These are phyloP conservation scores for Calcarisporium arbuscula DNA, from an alignment of 2,329 filamentous ascomycete species.

Conservation along the genomic window DNA sequence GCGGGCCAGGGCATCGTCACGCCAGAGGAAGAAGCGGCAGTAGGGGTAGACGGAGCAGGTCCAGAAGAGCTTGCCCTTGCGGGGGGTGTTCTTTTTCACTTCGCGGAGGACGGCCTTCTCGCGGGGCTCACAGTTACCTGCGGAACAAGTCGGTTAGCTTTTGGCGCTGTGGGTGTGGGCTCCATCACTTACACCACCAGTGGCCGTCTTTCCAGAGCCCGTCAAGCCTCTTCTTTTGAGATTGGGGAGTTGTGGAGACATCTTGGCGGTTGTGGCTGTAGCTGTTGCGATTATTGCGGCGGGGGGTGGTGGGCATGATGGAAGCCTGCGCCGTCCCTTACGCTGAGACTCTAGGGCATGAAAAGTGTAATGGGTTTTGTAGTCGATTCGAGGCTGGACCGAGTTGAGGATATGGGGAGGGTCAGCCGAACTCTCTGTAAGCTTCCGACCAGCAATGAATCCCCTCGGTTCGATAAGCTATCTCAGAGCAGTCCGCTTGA, in stretches of 20 bases:
- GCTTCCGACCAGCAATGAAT: too few relatives aligned
- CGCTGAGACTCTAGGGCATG: neutral
- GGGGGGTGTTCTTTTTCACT: slow-evolving; percentile 30
- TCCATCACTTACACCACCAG: slow-evolving; percentile 29
- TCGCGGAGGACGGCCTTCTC: slow-evolving; percentile 26
- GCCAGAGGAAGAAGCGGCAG: slow-evolving; percentile 41
- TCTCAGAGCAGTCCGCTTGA: too few relatives aligned
- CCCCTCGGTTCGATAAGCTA: too few relatives aligned
- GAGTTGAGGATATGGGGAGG: too few relatives aligned
- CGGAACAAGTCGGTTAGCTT: slow-evolving; percentile 3
- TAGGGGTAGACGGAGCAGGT: slow-evolving; percentile 28
- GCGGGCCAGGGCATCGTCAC: slow-evolving; percentile 28
- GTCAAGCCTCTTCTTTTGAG: slow-evolving; percentile 25
- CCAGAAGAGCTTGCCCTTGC: slow-evolving; percentile 37
- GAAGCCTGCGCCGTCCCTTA: neutral
- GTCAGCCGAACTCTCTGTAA: too few relatives aligned
- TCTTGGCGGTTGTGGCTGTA: neutral
- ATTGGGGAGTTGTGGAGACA: slow-evolving; percentile 14
- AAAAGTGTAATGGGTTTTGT: too few relatives aligned
- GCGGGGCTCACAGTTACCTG: slow-evolving; percentile 38
- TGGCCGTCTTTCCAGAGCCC: slow-evolving; percentile 25
- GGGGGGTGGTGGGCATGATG: slow-evolving; percentile 6
- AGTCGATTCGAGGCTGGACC: too few relatives aligned
- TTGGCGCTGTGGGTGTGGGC: neutral
- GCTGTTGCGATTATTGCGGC: neutral